Conservation (phyloP, 2,329 filamentous ascomycete species). For the Colletotrichum orchidophilum region DNA sequence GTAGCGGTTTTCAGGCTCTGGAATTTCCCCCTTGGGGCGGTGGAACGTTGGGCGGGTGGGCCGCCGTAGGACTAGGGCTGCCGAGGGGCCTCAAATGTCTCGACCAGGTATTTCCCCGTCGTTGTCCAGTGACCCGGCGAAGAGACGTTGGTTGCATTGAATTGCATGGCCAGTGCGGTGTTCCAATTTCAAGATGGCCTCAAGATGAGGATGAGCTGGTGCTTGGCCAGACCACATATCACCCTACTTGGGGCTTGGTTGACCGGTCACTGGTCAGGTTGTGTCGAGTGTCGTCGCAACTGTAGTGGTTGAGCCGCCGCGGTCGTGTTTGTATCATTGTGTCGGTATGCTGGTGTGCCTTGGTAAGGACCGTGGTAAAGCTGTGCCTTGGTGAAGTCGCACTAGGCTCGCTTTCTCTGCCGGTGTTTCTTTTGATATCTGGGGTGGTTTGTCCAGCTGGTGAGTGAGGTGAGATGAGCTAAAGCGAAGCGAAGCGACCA, state of each 20-base stretch:
- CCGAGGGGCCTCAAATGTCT: conserved; percentile 17
- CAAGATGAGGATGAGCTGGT: conserved; percentile 11
- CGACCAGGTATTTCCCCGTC: conserved; percentile 20
- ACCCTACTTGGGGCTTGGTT: conserved; percentile 12
- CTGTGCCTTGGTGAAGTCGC: not conserved
- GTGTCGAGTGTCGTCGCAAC: not conserved
- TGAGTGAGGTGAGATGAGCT: not conserved
- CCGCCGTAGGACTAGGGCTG: conserved; percentile 11
- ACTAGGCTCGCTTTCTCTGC: not conserved
- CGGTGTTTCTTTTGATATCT: not conserved
- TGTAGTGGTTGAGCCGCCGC: not conserved
- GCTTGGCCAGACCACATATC: conserved; percentile 16
- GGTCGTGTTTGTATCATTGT: not conserved
- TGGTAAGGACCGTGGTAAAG: not conserved
- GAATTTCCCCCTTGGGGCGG: conserved; percentile 14
- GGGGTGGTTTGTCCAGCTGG: too few species aligned
- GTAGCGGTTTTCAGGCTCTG: conserved; percentile 13
- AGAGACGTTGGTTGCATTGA: conserved; percentile 30
- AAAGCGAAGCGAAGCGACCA: not conserved
- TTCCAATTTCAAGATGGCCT: conserved; percentile 27
- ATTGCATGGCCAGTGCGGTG: conserved; percentile 28
- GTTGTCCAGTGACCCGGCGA: conserved; percentile 21
- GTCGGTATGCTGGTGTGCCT: not conserved
- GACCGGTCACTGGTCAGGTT: not conserved
- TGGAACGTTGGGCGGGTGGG: conserved; percentile 23